These are phyloP conservation scores for Neurospora sp. DNA, from an alignment of 495 filamentous ascomycete genomes.

Conservation along the genomic window DNA sequence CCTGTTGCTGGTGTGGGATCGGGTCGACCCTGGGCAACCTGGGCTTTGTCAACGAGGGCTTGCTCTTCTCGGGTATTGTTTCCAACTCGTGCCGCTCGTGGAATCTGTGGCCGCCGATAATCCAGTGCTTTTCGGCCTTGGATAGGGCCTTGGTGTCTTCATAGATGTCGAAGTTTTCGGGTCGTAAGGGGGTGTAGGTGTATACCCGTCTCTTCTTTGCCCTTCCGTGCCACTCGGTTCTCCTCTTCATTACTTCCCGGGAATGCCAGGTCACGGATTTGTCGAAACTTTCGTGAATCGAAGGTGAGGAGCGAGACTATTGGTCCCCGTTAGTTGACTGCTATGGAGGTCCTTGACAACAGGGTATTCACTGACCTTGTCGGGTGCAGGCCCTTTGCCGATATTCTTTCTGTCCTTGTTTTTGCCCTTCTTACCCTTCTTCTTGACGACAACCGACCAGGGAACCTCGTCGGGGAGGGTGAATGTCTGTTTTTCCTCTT, in stretches of 20 bases:
- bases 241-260: background rate
- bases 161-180: background rate
- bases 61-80: background rate
- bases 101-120: background rate
- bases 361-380: background rate
- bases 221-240: background rate
- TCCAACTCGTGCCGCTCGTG: background rate
- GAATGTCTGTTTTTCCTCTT: background rate
- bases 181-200: background rate
- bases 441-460: background rate
- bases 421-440: background rate
- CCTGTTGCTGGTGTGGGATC: background rate
- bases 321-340: background rate
- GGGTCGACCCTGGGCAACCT: background rate
- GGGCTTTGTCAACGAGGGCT: background rate
- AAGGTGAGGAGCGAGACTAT: background rate
- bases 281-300: no score
- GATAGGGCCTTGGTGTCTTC: background rate
- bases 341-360: background rate
- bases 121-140: background rate
- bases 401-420: background rate
- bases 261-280: background rate
- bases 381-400: background rate
- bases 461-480: background rate
- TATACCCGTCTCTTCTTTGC: background rate